Evolutionary conservation across 257 asterid species (phyloP), one percentile per base, ranked within the genome.

Genomic region (Hygrophila difformis): DNA sequence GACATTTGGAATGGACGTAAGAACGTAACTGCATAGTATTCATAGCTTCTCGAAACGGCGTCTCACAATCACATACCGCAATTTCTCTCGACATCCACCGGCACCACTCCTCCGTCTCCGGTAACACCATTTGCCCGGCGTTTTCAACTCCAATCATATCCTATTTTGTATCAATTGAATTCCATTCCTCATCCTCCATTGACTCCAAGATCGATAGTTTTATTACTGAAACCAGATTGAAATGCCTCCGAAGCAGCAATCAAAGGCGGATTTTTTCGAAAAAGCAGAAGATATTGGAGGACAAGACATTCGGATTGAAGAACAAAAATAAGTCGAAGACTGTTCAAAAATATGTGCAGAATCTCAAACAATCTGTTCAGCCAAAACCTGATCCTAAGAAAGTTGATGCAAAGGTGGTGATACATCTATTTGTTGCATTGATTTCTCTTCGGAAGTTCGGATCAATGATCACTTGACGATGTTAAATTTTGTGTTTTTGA

Each of bases 271-370:
- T 65, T 2, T 74, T n/a, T 51, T 87, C 95, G 62, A 86, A 91
- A 82, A 89, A 89, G 84, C 96, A 85, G 78, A 89, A 85, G 70
- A 10, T 70, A 29, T 70, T 77, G 11, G 98, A 91, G 73, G 99
- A 86, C 93, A 91, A 91, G 69, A 91, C 99, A 2, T 91, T 91
- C 61, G 98, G 98, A 57, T 79, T 91, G 59, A 91, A 91, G 86
- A 91, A 91, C 42, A 91, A 91, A 50, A 91, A 80, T 66, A 91
- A 91, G 84, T 79, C 93, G 40, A 86, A 91, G 54, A 75, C 69
- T 64, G 98, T 91, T 7, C 98, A 91, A 84, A 91, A 91, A 65
- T 91, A 91, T 51, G 96, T 91, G 3, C 94, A 91, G 42, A 72
- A 92, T 19, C 75, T 91, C 60, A 46, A 79, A 56, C 94, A 78